A percentile compares a stretch with the other conserved stretches of the same genome.
Evolutionary conservation across 179 eudicot species (phyloP).

Genomic region (Amaranthus tricolor): DNA sequence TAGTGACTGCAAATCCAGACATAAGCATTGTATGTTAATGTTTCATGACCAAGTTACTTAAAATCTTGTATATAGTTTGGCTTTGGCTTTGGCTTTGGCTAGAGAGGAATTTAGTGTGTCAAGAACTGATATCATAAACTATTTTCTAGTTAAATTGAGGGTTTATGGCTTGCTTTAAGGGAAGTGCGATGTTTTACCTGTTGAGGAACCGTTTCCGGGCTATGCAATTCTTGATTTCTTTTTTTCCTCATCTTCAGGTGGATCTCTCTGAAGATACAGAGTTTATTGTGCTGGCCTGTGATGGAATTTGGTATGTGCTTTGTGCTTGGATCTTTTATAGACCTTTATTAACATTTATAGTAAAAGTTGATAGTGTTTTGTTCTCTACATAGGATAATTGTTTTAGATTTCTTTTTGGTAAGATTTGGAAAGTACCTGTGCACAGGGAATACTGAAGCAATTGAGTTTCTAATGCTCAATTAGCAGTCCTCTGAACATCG

Average conservation of each 20-base stretch:
- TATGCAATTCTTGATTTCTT: conserved; percentile 2
- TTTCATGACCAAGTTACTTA: neutral
- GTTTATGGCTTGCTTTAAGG: conserved; percentile 2
- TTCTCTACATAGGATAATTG: neutral
- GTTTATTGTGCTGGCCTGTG: conserved; percentile 76
- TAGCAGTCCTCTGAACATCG: neutral
- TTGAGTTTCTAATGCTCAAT: neutral
- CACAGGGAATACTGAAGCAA: neutral
- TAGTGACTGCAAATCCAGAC: conserved; percentile 81
- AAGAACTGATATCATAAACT: neutral
- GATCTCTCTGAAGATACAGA: conserved; percentile 68
- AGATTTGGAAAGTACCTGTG: neutral
- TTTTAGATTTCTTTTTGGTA: neutral
- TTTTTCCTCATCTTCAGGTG: conserved; percentile 33
- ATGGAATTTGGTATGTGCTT: conserved; percentile 72
- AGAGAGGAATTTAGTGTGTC: neutral
- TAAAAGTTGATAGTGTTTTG: neutral
- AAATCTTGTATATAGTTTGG: neutral
- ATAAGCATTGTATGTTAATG: conserved; percentile 53
- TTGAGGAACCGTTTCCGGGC: neutral
- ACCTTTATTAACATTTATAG: neutral
- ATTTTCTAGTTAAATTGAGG: neutral
- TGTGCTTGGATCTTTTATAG: neutral
- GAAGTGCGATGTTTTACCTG: conserved; percentile 6
- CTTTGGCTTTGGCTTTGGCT: neutral